These are phyloP conservation scores for Aspergillus pseudoterreus DNA, from an alignment of 2,329 filamentous ascomycete genomes.

Conservation along the genomic window DNA sequence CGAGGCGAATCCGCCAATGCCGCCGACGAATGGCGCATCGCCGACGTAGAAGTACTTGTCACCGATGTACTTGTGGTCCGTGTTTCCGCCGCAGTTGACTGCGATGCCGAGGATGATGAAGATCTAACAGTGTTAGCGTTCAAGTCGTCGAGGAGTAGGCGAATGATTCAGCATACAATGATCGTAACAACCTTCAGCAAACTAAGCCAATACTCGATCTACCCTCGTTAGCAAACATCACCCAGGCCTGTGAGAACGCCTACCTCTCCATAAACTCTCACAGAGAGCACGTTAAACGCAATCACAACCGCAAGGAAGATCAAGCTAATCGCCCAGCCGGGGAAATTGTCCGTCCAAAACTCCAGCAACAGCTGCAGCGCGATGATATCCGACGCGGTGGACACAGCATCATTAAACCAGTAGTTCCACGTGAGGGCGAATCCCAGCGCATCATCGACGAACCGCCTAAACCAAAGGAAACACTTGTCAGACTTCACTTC, in stretches of 20 bases:
- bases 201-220: slow-evolving; percentile 42
- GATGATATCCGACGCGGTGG: slow-evolving; percentile 59
- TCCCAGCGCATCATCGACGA: slow-evolving; percentile 43
- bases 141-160: background rate
- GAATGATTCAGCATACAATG: slow-evolving; percentile 26
- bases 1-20: slow-evolving; percentile 63
- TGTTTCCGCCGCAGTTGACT: slow-evolving; percentile 58
- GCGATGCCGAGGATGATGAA: slow-evolving; percentile 63
- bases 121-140: slow-evolving; percentile 33
- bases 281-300: slow-evolving; percentile 50
- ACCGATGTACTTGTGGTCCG: slow-evolving; percentile 53
- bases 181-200: slow-evolving; percentile 42
- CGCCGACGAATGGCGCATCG: slow-evolving; percentile 61
- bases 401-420: slow-evolving; percentile 65
- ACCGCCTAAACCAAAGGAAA: slow-evolving; percentile 26
- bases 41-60: slow-evolving; percentile 56
- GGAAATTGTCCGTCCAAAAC: slow-evolving; percentile 61
- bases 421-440: slow-evolving; percentile 47
- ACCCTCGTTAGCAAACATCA: background rate
- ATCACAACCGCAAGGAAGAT: slow-evolving; percentile 59
- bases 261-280: slow-evolving; percentile 54
- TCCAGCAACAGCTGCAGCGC: slow-evolving; percentile 56
- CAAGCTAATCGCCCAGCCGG: slow-evolving; percentile 60
- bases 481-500: background rate
- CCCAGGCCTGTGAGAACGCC: slow-evolving; percentile 2